phyloP scores from a whole-genome alignment of 495 filamentous ascomycete species.

The Talaromyces adpressus region DNA sequence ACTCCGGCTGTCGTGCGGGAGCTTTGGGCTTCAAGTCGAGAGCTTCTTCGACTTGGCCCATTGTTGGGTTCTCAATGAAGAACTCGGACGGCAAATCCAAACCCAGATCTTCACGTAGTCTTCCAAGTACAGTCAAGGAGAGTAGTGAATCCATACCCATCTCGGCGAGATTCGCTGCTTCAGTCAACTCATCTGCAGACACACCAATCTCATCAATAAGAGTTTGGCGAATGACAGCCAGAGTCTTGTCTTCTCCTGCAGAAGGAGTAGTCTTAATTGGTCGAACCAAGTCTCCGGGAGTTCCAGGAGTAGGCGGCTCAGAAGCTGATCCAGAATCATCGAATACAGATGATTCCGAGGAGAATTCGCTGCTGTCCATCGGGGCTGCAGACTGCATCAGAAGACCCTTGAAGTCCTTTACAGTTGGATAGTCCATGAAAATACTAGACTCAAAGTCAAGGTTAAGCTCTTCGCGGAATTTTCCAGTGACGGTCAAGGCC shows the following conservation, averaged over 20 bases:
- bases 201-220: conserved; percentile 65
- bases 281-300: not conserved
- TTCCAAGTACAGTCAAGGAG: conserved; percentile 41
- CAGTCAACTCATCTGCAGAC: conserved; percentile 51
- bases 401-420: conserved; percentile 42
- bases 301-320: conserved; percentile 1
- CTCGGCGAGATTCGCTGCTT: conserved; percentile 34
- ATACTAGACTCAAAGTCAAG: conserved; percentile 33
- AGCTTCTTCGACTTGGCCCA: conserved; percentile 46
- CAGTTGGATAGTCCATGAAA: conserved; percentile 44
- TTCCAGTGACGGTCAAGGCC: conserved; percentile 30
- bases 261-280: not conserved
- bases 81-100: conserved; percentile 46
- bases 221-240: conserved; percentile 44
- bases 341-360: conserved; percentile 4
- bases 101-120: conserved; percentile 47
- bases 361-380: conserved; percentile 1
- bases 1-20: conserved; percentile 11
- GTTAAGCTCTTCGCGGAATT: conserved; percentile 29
- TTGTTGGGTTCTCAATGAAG: conserved; percentile 53
- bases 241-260: not conserved
- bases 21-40: conserved; percentile 33
- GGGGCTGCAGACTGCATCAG: conserved; percentile 1
- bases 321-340: conserved; percentile 1
- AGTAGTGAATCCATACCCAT: conserved; percentile 51